Evolutionary conservation across 441 rosid genomes (phyloP).

Genomic region (Euphorbia schlechtendalii): DNA sequence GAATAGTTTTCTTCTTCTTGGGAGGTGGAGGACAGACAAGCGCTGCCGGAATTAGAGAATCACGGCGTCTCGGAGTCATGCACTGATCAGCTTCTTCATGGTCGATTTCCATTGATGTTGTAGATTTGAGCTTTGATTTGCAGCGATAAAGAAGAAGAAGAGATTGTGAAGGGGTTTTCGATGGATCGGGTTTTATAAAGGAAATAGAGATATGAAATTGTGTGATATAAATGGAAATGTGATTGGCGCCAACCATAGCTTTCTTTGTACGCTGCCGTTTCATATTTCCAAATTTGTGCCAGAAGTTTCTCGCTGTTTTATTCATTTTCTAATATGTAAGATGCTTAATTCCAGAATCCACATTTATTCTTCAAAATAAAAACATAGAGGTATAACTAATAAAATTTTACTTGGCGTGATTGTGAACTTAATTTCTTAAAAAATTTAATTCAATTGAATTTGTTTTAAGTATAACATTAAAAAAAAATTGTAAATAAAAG

Average conservation of each 20-base stretch:
- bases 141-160: neutral
- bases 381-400: too few relatives aligned
- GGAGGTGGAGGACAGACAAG: constrained; percentile 59
- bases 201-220: neutral
- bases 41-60: constrained; percentile 33
- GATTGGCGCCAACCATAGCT: constrained; percentile 20
- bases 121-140: neutral
- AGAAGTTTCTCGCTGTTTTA: constrained; percentile 19
- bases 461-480: too few relatives aligned
- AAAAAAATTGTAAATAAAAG: too few relatives aligned
- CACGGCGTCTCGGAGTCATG: constrained; percentile 48
- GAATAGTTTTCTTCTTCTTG: constrained; percentile 48
- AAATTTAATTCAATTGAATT: too few relatives aligned
- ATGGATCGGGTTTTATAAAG: too few relatives aligned
- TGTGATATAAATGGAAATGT: neutral
- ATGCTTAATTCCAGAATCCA: too few relatives aligned
- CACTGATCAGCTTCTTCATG: constrained; percentile 27
- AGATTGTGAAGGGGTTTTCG: neutral
- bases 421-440: too few relatives aligned
- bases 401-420: too few relatives aligned
- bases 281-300: constrained; percentile 27
- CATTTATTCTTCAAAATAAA: too few relatives aligned
- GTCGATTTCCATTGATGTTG: constrained; percentile 16
- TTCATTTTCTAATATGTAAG: too few relatives aligned
- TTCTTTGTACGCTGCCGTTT: constrained; percentile 26